phyloP scores from a whole-genome alignment of 495 filamentous ascomycete genomes.

The Penicillium simplicissimum region DNA sequence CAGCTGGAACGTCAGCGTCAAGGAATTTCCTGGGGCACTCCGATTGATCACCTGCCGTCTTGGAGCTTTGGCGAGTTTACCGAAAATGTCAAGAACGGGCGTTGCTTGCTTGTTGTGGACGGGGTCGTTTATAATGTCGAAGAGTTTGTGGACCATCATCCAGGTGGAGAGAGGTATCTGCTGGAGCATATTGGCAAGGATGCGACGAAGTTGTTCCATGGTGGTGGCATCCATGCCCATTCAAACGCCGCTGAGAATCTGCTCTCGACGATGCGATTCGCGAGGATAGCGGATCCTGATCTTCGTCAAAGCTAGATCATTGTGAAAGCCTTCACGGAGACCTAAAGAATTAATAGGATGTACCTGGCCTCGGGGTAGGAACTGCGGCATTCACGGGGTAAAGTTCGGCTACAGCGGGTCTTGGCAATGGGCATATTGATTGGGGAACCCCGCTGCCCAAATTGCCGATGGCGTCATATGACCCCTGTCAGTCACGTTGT shows the following conservation, averaged over 20 bases:
- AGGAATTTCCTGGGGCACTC: slow-evolving; percentile 77
- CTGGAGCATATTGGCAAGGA: slow-evolving; percentile 85
- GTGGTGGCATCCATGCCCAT: slow-evolving; percentile 84
- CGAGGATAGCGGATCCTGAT: not conserved
- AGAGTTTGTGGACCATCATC: slow-evolving; percentile 89
- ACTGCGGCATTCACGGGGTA: too few species aligned
- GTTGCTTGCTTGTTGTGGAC: slow-evolving; percentile 77
- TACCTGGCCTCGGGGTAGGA: too few species aligned
- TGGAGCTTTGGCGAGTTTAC: slow-evolving; percentile 90
- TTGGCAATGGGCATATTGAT: too few species aligned
- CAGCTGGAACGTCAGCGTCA: slow-evolving; percentile 89
- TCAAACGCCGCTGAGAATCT: slow-evolving; percentile 69
- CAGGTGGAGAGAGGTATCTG: slow-evolving; percentile 89
- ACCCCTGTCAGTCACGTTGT: not conserved
- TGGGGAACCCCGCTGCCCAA: not conserved
- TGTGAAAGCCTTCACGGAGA: too few species aligned
- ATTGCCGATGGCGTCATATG: not conserved
- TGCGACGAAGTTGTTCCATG: slow-evolving; percentile 95
- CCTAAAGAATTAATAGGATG: too few species aligned
- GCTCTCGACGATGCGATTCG: slow-evolving; percentile 1
- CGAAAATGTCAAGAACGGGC: slow-evolving; percentile 77
- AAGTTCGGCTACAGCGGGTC: too few species aligned
- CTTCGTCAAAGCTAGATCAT: too few species aligned
- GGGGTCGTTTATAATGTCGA: slow-evolving; percentile 91
- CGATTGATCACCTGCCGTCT: slow-evolving; percentile 15